Conservation (phyloP, 345 rosid genomes). For the Noccaea caerulescens region DNA sequence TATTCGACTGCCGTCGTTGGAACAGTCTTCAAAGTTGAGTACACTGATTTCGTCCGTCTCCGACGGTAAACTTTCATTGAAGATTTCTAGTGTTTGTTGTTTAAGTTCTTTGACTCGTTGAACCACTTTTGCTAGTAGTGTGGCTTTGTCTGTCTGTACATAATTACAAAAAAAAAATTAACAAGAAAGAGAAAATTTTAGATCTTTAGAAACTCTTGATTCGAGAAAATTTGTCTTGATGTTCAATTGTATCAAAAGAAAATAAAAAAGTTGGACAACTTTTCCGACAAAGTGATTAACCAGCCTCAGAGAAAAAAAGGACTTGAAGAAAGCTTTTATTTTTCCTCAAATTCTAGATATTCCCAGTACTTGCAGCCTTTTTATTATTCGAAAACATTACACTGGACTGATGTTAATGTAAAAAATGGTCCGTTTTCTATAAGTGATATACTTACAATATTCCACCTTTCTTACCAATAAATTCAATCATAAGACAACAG, state of each 20-base stretch:
- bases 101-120: constrained; percentile 84
- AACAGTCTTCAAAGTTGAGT: constrained; percentile 54
- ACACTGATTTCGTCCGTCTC: constrained; percentile 85
- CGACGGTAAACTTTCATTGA: constrained; percentile 70
- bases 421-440: not conserved
- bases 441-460: constrained; percentile 20
- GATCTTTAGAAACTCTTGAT: constrained; percentile 18
- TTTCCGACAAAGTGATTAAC: constrained; percentile 46
- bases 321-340: constrained; percentile 22
- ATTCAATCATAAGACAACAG: not conserved
- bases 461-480: constrained; percentile 13
- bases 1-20: constrained; percentile 60
- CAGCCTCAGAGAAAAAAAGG: constrained; percentile 33
- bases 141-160: constrained; percentile 88
- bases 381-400: constrained; percentile 18
- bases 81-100: constrained; percentile 67
- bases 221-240: constrained; percentile 20
- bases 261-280: constrained; percentile 48
- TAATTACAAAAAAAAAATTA: not conserved
- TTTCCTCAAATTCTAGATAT: constrained; percentile 27
- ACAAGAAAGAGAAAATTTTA: constrained; percentile 8
- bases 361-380: constrained; percentile 32
- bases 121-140: constrained; percentile 88
- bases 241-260: constrained; percentile 14
- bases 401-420: not conserved